Percentiles rank a stretch among this genome's conserved stretches.
Evolutionary conservation across 176 grass and related monocot genomes (phyloP).

Genomic region (Carex kokanica): DNA sequence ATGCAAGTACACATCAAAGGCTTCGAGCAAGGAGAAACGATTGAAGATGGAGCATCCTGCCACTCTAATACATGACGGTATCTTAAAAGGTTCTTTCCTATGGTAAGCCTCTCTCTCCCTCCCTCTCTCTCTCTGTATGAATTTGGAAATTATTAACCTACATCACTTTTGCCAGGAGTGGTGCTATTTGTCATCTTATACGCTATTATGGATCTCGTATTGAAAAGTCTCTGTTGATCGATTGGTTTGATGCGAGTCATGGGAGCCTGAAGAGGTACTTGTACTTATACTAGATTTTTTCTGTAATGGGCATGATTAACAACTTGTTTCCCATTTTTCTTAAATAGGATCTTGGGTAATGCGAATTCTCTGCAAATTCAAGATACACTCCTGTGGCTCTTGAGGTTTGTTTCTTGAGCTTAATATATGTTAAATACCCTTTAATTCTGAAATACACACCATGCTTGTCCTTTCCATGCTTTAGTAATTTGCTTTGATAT

Average conservation of each 20-base stretch:
- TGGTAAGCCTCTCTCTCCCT: constrained; percentile 48
- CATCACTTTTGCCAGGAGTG: constrained; percentile 45
- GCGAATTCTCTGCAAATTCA: constrained; percentile 57
- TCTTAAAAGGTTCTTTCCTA: constrained; percentile 63
- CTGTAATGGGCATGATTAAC: constrained; percentile 21
- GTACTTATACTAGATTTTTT: constrained; percentile 36
- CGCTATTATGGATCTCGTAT: constrained; percentile 63
- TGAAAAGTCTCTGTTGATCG: constrained; percentile 59
- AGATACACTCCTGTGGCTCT: constrained; percentile 75
- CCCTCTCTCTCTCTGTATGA: neutral
- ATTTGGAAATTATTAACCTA: neutral
- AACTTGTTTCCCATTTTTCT: constrained; percentile 33
- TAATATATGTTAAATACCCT: neutral
- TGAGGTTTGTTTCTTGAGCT: constrained; percentile 50
- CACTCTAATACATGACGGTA: constrained; percentile 48
- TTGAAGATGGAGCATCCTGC: constrained; percentile 60
- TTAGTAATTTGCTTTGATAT: constrained; percentile 16
- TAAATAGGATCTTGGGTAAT: constrained; percentile 63
- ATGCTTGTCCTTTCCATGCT: constrained; percentile 12
- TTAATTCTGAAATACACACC: neutral
- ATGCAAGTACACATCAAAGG: constrained; percentile 43
- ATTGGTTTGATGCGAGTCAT: constrained; percentile 58
- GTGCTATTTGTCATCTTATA: constrained; percentile 62
- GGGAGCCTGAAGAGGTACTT: constrained; percentile 71
- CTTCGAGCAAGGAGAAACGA: constrained; percentile 48